Conservation (phyloP, 2,329 filamentous ascomycete species). For the Talaromyces sp. region DNA sequence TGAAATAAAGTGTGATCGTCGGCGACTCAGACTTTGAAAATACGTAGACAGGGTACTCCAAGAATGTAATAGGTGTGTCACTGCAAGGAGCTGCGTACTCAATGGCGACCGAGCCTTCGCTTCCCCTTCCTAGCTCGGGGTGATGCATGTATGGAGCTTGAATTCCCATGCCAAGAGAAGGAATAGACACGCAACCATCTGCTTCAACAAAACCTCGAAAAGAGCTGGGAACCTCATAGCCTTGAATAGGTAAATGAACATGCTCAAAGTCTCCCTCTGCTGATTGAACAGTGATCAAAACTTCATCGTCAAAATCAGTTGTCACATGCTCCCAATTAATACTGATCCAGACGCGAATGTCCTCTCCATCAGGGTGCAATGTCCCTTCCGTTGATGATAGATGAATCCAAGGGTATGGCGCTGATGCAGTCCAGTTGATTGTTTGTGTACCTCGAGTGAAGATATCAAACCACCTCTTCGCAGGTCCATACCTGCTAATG, state of each 20-base stretch:
- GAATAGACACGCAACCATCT: slow-evolving; percentile 48
- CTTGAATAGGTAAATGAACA: slow-evolving; percentile 59
- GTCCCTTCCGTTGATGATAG: slow-evolving; percentile 3
- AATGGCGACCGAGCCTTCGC: slow-evolving; percentile 10
- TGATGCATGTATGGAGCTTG: slow-evolving; percentile 13
- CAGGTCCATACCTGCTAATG: slow-evolving; percentile 61
- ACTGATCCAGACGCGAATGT: slow-evolving; percentile 57
- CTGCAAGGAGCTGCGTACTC: background rate
- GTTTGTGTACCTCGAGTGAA: slow-evolving; percentile 59
- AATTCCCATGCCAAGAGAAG: slow-evolving; percentile 1
- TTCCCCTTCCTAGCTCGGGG: slow-evolving; percentile 11
- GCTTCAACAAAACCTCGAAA: slow-evolving; percentile 68
- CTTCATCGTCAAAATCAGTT: slow-evolving; percentile 31
- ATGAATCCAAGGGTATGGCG: slow-evolving; percentile 48
- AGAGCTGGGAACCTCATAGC: slow-evolving; percentile 51
- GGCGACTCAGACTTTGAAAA: slow-evolving; percentile 54
- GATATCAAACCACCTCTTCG: slow-evolving; percentile 64
- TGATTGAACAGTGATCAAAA: slow-evolving; percentile 30
- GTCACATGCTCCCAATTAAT: slow-evolving; percentile 60
- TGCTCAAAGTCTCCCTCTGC: slow-evolving; percentile 36
- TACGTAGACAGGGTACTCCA: slow-evolving; percentile 65
- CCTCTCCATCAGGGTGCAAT: slow-evolving; percentile 26
- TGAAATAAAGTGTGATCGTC: slow-evolving; percentile 46
- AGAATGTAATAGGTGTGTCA: slow-evolving; percentile 15
- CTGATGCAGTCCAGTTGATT: slow-evolving; percentile 52